Base-by-base conservation (phyloP, 805 yeast species). In the Schizosaccharomyces lindneri region DNA sequence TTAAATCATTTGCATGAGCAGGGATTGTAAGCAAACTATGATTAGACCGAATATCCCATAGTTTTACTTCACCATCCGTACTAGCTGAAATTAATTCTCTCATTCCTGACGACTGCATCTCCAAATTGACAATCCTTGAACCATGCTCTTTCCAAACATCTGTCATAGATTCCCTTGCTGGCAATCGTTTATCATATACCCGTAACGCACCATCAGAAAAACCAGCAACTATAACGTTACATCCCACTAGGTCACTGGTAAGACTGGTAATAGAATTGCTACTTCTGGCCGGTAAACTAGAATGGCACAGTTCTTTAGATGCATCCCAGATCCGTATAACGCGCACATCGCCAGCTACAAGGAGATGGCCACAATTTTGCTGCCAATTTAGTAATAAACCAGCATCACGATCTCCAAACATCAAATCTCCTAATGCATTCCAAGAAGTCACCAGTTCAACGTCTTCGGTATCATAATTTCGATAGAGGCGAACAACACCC, bases 261-360 rank as follows among this genome's bases (percentile, higher is more conserved):
- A 93, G 73, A 0, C 94, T 78, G 0, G 95, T 85, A 61, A 93
- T 84, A n/a, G 90, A 81, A 21, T 90, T 82, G 0, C 95, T 81
- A 0, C 95, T 86, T 62, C 96, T 78, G 0, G 95, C 94, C 0
- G 97, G 96, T 60, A 93, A 84, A 67, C 88, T 96, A 19, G 81
- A 80, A 59, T 86, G 77, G 68, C 95, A 84, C 61, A 84, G 76
- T 68, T 93, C 98, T 43, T 96, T 76, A 13, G 95, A 93, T 0
- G 97, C 97, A 72, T 93, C 97, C 98, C 98, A 93, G 1, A 89
- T 76, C 63, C 95, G 76, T 62, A 93, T 87, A 29, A 88, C 82
- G 67, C 89, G 86, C 7, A 87, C 95, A 73, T 93, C 97, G 59
- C 98, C 98, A 51, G 95, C 88, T 0, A 86, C 95, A 62, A 90